Conservation (phyloP, 2,329 filamentous ascomycete genomes). For the Penicillium olsonii region DNA sequence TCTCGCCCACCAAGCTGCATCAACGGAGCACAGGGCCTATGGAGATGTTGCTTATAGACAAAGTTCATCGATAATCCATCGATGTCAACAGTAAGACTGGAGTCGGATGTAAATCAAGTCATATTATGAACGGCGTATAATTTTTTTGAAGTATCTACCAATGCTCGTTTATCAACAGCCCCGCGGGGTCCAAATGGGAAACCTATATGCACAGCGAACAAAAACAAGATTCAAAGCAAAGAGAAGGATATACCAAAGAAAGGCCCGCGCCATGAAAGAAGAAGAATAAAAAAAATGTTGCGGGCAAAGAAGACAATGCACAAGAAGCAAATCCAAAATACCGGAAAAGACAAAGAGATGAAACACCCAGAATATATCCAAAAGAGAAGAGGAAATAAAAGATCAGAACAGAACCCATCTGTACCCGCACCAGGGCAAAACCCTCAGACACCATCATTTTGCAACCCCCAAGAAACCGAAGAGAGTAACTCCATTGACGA, state of each 20-base stretch:
- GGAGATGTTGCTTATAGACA: too few species aligned
- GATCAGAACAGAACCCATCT: conserved; percentile 14
- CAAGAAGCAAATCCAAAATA: not conserved
- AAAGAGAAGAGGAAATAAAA: conserved; percentile 1
- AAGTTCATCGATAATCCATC: too few species aligned
- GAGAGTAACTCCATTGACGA: conserved; percentile 18
- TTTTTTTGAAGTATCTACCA: conserved; percentile 15
- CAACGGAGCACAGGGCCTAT: too few species aligned
- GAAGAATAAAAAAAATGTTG: conserved; percentile 10
- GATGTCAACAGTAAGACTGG: not conserved
- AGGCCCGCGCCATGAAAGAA: conserved; percentile 7
- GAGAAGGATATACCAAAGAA: conserved; percentile 15
- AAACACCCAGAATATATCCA: conserved; percentile 17
- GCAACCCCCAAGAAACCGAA: conserved; percentile 24
- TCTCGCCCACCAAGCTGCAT: too few species aligned
- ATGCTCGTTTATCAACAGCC: conserved; percentile 17
- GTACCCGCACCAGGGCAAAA: not conserved
- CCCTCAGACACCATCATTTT: conserved; percentile 16
- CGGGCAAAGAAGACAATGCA: not conserved
- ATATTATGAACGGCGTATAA: conserved; percentile 2
- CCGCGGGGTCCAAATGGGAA: conserved; percentile 6
- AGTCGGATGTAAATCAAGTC: not conserved
- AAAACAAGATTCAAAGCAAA: conserved; percentile 9
- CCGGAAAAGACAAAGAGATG: conserved; percentile 4
- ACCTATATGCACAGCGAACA: conserved; percentile 18